Conservation (phyloP, 1,284 basidiomycete species). For the Thecaphora thlaspeos region DNA sequence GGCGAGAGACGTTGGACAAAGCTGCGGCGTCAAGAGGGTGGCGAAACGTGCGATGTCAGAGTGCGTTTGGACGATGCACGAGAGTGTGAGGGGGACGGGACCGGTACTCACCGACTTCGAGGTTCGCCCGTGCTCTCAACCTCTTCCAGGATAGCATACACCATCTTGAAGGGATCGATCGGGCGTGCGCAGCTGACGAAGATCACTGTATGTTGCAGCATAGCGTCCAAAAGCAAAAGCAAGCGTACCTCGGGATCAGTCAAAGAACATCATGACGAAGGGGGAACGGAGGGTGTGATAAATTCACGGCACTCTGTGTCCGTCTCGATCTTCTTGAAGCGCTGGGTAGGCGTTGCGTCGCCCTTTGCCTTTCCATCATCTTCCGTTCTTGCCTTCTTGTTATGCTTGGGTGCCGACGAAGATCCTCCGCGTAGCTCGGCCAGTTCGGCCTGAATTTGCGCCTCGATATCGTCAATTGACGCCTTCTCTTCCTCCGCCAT, state of each 20-base stretch:
- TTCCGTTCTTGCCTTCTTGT: not conserved
- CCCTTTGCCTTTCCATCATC: not conserved
- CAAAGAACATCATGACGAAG: too few relatives aligned
- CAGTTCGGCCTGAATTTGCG: constrained; percentile 48
- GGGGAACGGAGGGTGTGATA: too few relatives aligned
- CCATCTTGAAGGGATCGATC: constrained; percentile 24
- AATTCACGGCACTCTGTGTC: constrained; percentile 32
- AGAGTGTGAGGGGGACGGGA: not conserved
- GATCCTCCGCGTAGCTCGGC: constrained; percentile 12
- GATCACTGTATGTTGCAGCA: constrained; percentile 11
- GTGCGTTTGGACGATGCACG: not conserved
- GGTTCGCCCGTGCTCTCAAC: constrained; percentile 39
- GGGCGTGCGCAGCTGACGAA: constrained; percentile 28
- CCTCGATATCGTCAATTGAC: constrained; percentile 36
- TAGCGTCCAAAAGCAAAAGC: too few relatives aligned
- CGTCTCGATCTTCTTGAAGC: constrained; percentile 30
- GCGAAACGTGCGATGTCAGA: not conserved
- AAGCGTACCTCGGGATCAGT: too few relatives aligned
- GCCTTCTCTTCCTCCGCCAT: not conserved
- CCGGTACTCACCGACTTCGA: constrained; percentile 18
- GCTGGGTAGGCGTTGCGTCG: not conserved
- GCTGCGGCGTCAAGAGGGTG: not conserved
- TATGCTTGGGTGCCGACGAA: not conserved
- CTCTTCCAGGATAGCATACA: constrained; percentile 34
- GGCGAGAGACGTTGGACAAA: constrained; percentile 39